Conservation (phyloP, 2,329 filamentous ascomycete genomes). For the Knufia fluminis region DNA sequence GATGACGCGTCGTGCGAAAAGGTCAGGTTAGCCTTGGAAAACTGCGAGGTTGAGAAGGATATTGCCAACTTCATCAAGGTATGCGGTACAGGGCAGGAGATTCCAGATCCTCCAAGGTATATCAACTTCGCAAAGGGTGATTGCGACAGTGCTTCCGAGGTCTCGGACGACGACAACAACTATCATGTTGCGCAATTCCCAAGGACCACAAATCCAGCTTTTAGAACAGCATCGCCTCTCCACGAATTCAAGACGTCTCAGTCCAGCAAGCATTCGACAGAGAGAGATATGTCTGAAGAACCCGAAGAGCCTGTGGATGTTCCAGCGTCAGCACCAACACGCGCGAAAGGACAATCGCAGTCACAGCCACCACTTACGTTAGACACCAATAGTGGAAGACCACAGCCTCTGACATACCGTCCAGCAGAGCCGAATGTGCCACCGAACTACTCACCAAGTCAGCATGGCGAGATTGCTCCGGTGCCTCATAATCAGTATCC, state of each 20-base stretch:
- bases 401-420: conserved; percentile 21
- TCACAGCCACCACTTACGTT: not conserved
- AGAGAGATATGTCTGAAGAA: conserved; percentile 16
- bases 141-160: conserved; percentile 69
- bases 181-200: conserved; percentile 96
- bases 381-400: conserved; percentile 20
- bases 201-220: conserved; percentile 87
- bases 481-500: conserved; percentile 92
- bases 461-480: conserved; percentile 55
- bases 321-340: not conserved
- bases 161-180: conserved; percentile 75
- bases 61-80: conserved; percentile 83
- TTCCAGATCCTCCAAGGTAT: conserved; percentile 91
- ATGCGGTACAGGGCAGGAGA: conserved; percentile 86
- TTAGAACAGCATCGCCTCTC: conserved; percentile 90
- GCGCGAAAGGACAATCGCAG: too few relatives aligned
- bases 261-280: conserved; percentile 11
- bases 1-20: conserved; percentile 96
- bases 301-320: conserved; percentile 15
- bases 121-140: conserved; percentile 98
- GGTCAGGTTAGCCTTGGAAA: conserved; percentile 82
- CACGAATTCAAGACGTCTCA: conserved; percentile 58
- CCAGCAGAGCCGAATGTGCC: conserved; percentile 25
- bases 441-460: conserved; percentile 45
- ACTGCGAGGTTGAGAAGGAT: conserved; percentile 94